phyloP scores from a whole-genome alignment of 192 early-diverging fungal genomes.

The Diversispora epigaea region DNA sequence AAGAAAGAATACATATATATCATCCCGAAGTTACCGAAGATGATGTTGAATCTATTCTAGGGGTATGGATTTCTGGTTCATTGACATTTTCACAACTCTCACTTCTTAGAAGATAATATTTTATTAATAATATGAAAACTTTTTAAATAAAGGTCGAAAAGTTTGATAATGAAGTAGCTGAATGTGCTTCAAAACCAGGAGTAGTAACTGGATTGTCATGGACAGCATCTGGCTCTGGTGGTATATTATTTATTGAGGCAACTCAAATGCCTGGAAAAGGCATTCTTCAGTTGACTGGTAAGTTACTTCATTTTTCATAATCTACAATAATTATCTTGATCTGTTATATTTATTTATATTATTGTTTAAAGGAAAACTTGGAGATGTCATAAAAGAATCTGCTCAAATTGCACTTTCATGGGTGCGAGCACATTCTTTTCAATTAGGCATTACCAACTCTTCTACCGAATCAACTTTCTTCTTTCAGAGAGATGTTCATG shows the following conservation, averaged over 20 bases:
- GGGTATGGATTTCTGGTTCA: slow-evolving; percentile 40
- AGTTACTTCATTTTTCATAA: neutral
- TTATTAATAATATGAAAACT: neutral
- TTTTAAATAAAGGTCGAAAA: slow-evolving; percentile 42
- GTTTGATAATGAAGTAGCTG: slow-evolving; percentile 70
- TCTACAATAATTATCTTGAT: no score
- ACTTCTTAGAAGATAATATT: neutral
- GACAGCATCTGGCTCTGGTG: slow-evolving; percentile 68
- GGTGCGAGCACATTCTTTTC: slow-evolving; percentile 68
- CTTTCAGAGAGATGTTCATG: slow-evolving; percentile 72
- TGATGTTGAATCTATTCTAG: slow-evolving; percentile 64
- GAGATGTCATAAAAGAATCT: slow-evolving; percentile 86
- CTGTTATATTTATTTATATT: neutral
- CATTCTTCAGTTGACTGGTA: slow-evolving; percentile 65
- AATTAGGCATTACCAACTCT: slow-evolving; percentile 51
- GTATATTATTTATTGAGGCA: slow-evolving; percentile 79
- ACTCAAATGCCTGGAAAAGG: slow-evolving; percentile 74
- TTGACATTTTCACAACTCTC: neutral
- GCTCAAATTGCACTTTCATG: slow-evolving; percentile 75
- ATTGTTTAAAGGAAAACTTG: slow-evolving; percentile 58
- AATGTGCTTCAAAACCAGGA: slow-evolving; percentile 62
- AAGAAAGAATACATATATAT: slow-evolving; percentile 39
- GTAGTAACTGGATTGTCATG: slow-evolving; percentile 86
- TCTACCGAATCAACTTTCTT: slow-evolving; percentile 48
- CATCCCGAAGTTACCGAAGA: slow-evolving; percentile 45